These are phyloP conservation scores for Monoraphidium neglectum DNA, from an alignment of 139 green algal species.

Conservation along the genomic window DNA sequence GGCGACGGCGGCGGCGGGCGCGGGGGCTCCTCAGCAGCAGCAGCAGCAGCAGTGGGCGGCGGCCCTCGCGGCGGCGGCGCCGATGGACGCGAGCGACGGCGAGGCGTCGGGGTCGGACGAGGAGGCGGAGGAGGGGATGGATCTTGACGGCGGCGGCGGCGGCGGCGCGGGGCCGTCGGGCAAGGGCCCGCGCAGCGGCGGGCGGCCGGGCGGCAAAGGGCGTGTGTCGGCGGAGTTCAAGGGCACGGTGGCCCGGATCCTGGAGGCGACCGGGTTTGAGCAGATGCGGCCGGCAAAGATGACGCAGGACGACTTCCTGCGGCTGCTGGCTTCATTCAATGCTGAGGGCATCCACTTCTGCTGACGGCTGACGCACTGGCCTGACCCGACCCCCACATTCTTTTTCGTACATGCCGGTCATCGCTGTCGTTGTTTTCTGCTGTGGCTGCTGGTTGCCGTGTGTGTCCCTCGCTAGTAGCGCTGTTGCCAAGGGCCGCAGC, in stretches of 20 bases:
- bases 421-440: too few relatives aligned
- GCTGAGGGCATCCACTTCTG: constrained; percentile 92
- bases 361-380: too few relatives aligned
- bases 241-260: constrained; percentile 62
- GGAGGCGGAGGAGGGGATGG: constrained; percentile 34
- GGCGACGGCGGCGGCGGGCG: not conserved
- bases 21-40: constrained; percentile 13
- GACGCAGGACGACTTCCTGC: constrained; percentile 94
- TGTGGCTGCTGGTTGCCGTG: too few relatives aligned
- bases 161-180: not conserved
- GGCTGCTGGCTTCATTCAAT: constrained; percentile 94
- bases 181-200: constrained; percentile 1
- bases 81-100: constrained; percentile 34
- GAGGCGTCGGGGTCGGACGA: constrained; percentile 18
- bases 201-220: constrained; percentile 8
- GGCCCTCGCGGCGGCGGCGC: constrained; percentile 20
- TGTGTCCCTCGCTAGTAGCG: too few relatives aligned
- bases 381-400: too few relatives aligned
- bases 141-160: constrained; percentile 17
- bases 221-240: constrained; percentile 81
- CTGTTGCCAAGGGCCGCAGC: too few relatives aligned
- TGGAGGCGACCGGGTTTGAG: constrained; percentile 67
- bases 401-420: too few relatives aligned
- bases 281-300: constrained; percentile 90
- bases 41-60: not conserved